Percentiles rank a stretch among this genome's conserved stretches.
These are phyloP conservation scores for Vachellia collinsii DNA, from an alignment of 306 rosid species.

Conservation along the genomic window DNA sequence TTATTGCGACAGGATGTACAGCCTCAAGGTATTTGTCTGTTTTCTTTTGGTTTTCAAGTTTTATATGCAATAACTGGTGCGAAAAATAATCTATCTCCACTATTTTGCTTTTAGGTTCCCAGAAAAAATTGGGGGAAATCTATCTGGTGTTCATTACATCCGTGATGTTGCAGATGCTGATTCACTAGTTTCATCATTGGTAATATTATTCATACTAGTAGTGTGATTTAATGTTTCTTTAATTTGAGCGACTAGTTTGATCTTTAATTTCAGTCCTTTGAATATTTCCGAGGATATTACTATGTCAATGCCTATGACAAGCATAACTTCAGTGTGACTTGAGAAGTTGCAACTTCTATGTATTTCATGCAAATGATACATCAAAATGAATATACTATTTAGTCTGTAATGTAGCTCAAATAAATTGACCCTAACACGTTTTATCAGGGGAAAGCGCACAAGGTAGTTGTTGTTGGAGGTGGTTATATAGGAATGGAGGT, in stretches of 20 bases:
- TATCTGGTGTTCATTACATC: conserved; percentile 88
- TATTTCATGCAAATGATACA: conserved; percentile 23
- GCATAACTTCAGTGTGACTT: conserved; percentile 27
- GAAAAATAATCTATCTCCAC: conserved; percentile 34
- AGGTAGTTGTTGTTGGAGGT: conserved; percentile 91
- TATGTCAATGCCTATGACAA: conserved; percentile 9
- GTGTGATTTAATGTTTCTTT: conserved; percentile 7
- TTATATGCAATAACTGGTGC: conserved; percentile 17
- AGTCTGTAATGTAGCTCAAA: not conserved
- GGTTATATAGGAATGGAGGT: conserved; percentile 98
- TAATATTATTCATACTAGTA: conserved; percentile 35
- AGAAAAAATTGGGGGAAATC: conserved; percentile 86
- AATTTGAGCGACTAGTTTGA: conserved; percentile 17
- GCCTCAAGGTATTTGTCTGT: conserved; percentile 68
- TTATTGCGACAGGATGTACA: conserved; percentile 85
- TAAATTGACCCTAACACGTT: conserved; percentile 10
- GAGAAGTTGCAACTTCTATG: conserved; percentile 21
- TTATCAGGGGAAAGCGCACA: conserved; percentile 68
- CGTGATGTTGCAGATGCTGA: conserved; percentile 97
- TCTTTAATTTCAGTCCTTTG: not conserved
- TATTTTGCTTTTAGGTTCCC: conserved; percentile 67
- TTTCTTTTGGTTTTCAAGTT: conserved; percentile 24
- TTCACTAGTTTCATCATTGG: conserved; percentile 74
- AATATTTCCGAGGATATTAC: conserved; percentile 17
- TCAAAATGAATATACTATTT: conserved; percentile 9